Conservation (phyloP, 352 stramenopile species). For the Phytophthora sp. region DNA sequence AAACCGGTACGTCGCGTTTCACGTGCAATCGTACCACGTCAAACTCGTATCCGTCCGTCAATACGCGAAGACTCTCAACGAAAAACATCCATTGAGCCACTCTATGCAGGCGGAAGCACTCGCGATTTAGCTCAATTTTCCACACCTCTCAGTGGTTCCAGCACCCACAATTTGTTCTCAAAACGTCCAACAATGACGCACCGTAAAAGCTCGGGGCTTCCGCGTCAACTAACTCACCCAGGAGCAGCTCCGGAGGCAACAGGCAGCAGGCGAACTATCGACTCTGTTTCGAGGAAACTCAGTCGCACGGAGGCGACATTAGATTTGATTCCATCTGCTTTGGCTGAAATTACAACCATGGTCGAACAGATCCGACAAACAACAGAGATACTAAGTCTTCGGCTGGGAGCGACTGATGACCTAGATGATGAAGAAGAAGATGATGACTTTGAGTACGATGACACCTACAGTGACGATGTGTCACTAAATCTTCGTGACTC, state of each 20-base stretch:
- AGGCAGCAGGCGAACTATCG: slow-evolving; percentile 17
- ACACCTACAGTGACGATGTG: slow-evolving; percentile 23
- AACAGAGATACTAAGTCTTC: slow-evolving; percentile 59
- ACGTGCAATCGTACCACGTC: slow-evolving; percentile 13
- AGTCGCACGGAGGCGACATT: slow-evolving; percentile 57
- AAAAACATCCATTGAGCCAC: slow-evolving; percentile 1
- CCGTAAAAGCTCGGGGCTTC: slow-evolving; percentile 2
- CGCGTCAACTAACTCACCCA: slow-evolving; percentile 6
- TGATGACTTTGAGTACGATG: slow-evolving; percentile 54
- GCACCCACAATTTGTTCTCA: slow-evolving; percentile 11
- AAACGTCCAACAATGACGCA: slow-evolving; percentile 13
- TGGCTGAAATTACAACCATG: slow-evolving; percentile 74
- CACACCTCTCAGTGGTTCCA: slow-evolving; percentile 1
- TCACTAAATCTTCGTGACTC: slow-evolving; percentile 10
- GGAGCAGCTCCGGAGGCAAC: background rate
- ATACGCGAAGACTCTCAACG: slow-evolving; percentile 25
- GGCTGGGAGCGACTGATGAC: slow-evolving; percentile 34
- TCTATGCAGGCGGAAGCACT: slow-evolving; percentile 19
- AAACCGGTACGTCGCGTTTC: slow-evolving; percentile 34
- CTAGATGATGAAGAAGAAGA: slow-evolving; percentile 57
- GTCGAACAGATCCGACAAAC: slow-evolving; percentile 76
- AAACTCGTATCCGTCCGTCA: slow-evolving; percentile 23
- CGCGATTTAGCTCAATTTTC: slow-evolving; percentile 38
- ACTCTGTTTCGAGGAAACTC: slow-evolving; percentile 56
- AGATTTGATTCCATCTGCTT: slow-evolving; percentile 57